Conservation (phyloP, 164 flowering plant genomes). For the Aristolochia californica region DNA sequence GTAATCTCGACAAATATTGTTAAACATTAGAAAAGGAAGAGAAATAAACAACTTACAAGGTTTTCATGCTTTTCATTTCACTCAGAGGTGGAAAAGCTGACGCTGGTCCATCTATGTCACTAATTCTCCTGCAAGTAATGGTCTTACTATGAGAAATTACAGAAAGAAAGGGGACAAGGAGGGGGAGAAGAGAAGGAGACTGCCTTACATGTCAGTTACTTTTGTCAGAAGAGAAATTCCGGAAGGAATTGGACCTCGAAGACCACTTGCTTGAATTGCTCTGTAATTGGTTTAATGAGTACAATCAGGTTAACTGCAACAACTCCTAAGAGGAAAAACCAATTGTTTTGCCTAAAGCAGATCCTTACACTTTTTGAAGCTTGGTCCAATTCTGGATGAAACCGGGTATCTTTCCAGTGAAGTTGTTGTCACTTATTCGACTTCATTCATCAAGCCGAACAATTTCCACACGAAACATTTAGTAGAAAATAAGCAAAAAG, state of each 20-base stretch:
- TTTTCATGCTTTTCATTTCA: slow-evolving; percentile 24
- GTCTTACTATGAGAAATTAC: background rate
- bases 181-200: too few species aligned
- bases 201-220: slow-evolving; percentile 31
- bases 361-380: slow-evolving; percentile 26
- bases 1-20: background rate
- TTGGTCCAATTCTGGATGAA: slow-evolving; percentile 21
- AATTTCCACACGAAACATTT: background rate
- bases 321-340: background rate
- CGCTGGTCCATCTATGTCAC: slow-evolving; percentile 45
- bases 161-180: background rate
- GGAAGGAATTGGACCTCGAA: slow-evolving; percentile 59
- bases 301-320: background rate
- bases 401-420: slow-evolving; percentile 33
- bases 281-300: slow-evolving; percentile 38
- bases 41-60: slow-evolving; percentile 42
- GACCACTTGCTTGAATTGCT: slow-evolving; percentile 57
- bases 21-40: background rate
- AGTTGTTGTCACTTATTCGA: slow-evolving; percentile 31
- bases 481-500: too few species aligned
- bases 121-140: slow-evolving; percentile 51
- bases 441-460: slow-evolving; percentile 11
- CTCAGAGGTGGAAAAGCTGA: slow-evolving; percentile 35
- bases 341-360: background rate
- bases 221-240: slow-evolving; percentile 35